phyloP scores from a whole-genome alignment of 2,329 filamentous ascomycete genomes.

The Pleoardoris graminearum region DNA sequence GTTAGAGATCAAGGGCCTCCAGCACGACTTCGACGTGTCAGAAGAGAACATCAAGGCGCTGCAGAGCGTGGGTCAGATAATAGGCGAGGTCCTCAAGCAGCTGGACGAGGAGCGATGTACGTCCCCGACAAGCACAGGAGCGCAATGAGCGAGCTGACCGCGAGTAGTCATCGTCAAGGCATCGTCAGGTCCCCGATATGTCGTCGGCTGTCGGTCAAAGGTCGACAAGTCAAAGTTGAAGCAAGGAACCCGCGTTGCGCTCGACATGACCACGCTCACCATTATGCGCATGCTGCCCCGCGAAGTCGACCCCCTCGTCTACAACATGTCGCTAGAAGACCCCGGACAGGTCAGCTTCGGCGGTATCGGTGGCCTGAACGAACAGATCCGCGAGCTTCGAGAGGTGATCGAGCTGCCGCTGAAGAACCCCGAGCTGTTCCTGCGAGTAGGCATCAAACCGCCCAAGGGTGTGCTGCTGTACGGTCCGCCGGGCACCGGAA shows the following conservation, averaged over 20 bases:
- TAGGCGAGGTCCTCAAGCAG: slow-evolving; percentile 98
- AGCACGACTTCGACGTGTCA: slow-evolving; percentile 93
- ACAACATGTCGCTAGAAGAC: slow-evolving; percentile 99
- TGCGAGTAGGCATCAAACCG: slow-evolving; percentile 96
- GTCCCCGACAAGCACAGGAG: slow-evolving; percentile 40
- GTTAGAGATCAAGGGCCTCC: slow-evolving; percentile 92
- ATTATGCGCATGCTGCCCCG: slow-evolving; percentile 99
- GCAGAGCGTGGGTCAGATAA: slow-evolving; percentile 98
- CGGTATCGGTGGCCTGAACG: slow-evolving; percentile 95
- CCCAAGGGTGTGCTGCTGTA: slow-evolving; percentile 97
- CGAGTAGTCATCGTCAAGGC: slow-evolving; percentile 92
- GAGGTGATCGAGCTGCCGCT: slow-evolving; percentile 97
- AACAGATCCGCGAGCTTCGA: slow-evolving; percentile 94
- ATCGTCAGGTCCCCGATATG: slow-evolving; percentile 94
- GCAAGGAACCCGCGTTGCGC: slow-evolving; percentile 94
- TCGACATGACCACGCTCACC: slow-evolving; percentile 99
- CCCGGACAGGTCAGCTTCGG: slow-evolving; percentile 97
- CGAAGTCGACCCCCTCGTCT: slow-evolving; percentile 97
- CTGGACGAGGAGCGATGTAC: slow-evolving; percentile 97
- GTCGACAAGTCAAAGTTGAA: slow-evolving; percentile 97
- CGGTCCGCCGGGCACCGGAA: slow-evolving; percentile 93
- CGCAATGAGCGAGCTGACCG: slow-evolving; percentile 13
- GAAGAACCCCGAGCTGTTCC: slow-evolving; percentile 97
- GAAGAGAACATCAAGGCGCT: slow-evolving; percentile 99
- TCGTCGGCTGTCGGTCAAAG: slow-evolving; percentile 97